phyloP scores from a whole-genome alignment of 192 early-diverging fungal species.

The Jimgerdemannia lactiflua region DNA sequence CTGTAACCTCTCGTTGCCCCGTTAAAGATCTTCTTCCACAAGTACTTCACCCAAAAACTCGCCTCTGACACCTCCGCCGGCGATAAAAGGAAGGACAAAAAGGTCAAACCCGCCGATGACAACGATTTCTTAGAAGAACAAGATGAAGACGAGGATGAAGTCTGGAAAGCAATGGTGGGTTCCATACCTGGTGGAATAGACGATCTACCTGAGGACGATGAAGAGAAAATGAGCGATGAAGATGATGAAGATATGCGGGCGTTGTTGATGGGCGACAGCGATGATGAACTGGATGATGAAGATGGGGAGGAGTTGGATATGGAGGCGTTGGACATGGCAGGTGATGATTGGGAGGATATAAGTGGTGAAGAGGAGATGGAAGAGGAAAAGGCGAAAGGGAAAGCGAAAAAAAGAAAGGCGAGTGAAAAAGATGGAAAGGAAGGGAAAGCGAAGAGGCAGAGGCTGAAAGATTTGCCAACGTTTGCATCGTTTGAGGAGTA shows the following conservation, averaged over 20 bases:
- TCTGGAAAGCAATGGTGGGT: slow-evolving; percentile 85
- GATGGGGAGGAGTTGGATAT: slow-evolving; percentile 46
- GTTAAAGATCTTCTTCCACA: slow-evolving; percentile 66
- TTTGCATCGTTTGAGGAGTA: slow-evolving; percentile 2
- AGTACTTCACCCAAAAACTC: slow-evolving; percentile 69
- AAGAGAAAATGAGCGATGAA: slow-evolving; percentile 43
- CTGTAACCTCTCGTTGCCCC: too few relatives aligned
- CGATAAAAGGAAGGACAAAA: slow-evolving; percentile 21
- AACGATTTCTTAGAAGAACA: slow-evolving; percentile 16
- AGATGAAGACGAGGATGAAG: slow-evolving; percentile 77
- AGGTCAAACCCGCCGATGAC: slow-evolving; percentile 16
- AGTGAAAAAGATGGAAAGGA: neutral
- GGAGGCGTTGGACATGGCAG: slow-evolving; percentile 54
- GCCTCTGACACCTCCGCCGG: slow-evolving; percentile 14
- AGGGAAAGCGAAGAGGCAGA: neutral
- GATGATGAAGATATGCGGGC: slow-evolving; percentile 41
- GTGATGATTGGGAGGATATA: slow-evolving; percentile 47
- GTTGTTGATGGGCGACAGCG: slow-evolving; percentile 36
- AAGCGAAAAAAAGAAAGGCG: slow-evolving; percentile 2
- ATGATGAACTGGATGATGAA: slow-evolving; percentile 34
- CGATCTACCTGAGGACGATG: slow-evolving; percentile 47
- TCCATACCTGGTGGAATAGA: slow-evolving; percentile 59
- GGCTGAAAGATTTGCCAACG: neutral
- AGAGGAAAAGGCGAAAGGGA: neutral
- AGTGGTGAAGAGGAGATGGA: slow-evolving; percentile 61